Conservation (phyloP, 2,329 filamentous ascomycete species). For the Pseudogymnoascus sp. region DNA sequence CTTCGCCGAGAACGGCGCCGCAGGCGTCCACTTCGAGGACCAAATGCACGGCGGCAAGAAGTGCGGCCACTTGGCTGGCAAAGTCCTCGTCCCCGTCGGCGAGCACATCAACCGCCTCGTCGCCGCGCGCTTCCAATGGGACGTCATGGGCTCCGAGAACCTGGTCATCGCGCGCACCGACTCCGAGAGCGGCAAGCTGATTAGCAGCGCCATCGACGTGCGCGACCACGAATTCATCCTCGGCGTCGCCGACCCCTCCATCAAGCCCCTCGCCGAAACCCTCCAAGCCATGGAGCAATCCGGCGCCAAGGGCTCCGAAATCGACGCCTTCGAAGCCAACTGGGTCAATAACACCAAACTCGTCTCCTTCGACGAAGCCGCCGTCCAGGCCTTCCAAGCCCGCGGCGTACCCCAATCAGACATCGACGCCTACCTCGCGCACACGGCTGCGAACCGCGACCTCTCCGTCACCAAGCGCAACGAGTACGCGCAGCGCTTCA, state of each 20-base stretch:
- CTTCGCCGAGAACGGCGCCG: conserved; percentile 94
- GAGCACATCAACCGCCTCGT: conserved; percentile 95
- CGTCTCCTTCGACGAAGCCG: conserved; percentile 87
- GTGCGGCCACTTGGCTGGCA: conserved; percentile 92
- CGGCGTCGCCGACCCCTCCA: conserved; percentile 66
- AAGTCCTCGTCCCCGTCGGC: conserved; percentile 85
- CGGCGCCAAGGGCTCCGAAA: conserved; percentile 70
- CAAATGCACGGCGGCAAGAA: conserved; percentile 98
- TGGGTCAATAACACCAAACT: conserved; percentile 86
- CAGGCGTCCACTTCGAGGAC: conserved; percentile 95
- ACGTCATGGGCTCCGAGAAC: conserved; percentile 94
- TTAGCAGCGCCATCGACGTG: conserved; percentile 86
- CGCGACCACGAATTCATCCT: conserved; percentile 97
- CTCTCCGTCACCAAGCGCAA: conserved; percentile 74
- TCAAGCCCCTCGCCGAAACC: conserved; percentile 77
- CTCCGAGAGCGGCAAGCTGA: conserved; percentile 83
- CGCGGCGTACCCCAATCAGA: conserved; percentile 57
- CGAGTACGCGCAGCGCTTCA: conserved; percentile 59
- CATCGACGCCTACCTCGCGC: conserved; percentile 60
- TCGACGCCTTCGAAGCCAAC: conserved; percentile 75
- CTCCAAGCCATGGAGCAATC: conserved; percentile 81
- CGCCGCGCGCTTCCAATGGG: conserved; percentile 93
- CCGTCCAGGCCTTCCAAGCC: conserved; percentile 62
- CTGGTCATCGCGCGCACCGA: conserved; percentile 92
- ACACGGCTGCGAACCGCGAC: conserved; percentile 57